These are phyloP conservation scores for Lonicera japonica DNA, from an alignment of 129 eudicot genomes.

Conservation along the genomic window DNA sequence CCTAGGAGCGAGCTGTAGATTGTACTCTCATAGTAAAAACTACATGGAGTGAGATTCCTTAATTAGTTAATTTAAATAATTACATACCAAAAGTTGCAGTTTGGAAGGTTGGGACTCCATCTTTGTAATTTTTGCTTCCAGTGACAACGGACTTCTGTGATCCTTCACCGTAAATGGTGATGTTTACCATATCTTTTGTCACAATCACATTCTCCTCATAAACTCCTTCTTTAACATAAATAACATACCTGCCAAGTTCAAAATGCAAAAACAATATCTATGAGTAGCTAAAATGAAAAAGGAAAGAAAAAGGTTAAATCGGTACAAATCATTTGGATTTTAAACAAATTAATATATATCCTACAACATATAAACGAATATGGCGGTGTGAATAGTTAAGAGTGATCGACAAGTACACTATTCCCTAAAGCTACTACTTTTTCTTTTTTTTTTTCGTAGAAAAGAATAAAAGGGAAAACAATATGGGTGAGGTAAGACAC, in stretches of 20 bases:
- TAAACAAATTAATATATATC: too few species aligned
- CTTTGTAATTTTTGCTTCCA: constrained; percentile 58
- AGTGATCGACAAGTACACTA: too few species aligned
- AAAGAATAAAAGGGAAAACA: too few species aligned
- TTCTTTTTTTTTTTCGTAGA: background rate
- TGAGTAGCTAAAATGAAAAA: background rate
- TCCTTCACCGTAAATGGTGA: constrained; percentile 77
- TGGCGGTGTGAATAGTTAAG: too few species aligned
- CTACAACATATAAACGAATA: too few species aligned
- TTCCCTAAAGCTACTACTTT: too few species aligned
- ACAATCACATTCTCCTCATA: constrained; percentile 65
- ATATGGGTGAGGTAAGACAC: too few species aligned
- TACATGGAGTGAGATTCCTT: too few species aligned
- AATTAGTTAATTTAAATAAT: too few species aligned
- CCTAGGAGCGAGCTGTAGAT: too few species aligned
- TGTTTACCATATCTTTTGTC: constrained; percentile 52
- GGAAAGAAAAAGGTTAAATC: background rate
- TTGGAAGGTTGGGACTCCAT: constrained; percentile 58
- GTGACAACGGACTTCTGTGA: constrained; percentile 62
- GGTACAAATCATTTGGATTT: background rate
- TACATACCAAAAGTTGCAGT: constrained; percentile 79
- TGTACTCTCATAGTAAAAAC: too few species aligned
- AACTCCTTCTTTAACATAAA: constrained; percentile 54
- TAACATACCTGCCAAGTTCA: constrained; percentile 31
- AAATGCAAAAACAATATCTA: background rate